phyloP scores from a whole-genome alignment of 2,329 filamentous ascomycete species.

The Penicillium sp. region DNA sequence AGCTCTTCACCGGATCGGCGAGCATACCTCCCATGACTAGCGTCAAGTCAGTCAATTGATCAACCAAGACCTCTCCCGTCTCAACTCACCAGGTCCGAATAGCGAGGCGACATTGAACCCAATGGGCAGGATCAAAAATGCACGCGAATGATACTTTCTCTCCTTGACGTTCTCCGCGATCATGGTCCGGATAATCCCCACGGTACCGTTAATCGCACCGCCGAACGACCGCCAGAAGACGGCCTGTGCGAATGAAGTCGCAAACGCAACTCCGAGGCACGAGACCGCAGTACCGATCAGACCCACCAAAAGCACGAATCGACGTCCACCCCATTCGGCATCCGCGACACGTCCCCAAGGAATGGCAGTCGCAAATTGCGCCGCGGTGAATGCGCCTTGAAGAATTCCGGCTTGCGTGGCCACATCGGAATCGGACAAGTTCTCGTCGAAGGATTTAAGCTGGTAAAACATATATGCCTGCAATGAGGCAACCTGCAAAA shows the following conservation, averaged over 20 bases:
- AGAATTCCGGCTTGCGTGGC: slow-evolving; percentile 69
- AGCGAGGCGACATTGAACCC: slow-evolving; percentile 61
- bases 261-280: slow-evolving; percentile 63
- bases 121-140: slow-evolving; percentile 57
- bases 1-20: slow-evolving; percentile 59
- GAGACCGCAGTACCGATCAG: slow-evolving; percentile 62
- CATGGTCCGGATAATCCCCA: slow-evolving; percentile 67
- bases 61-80: not conserved
- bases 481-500: slow-evolving; percentile 37
- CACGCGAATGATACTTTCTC: slow-evolving; percentile 55
- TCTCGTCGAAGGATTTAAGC: slow-evolving; percentile 64
- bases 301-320: slow-evolving; percentile 70
- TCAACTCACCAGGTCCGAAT: slow-evolving; percentile 41
- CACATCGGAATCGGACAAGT: slow-evolving; percentile 54
- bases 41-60: slow-evolving; percentile 2
- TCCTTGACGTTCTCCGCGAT: slow-evolving; percentile 66
- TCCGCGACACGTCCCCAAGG: slow-evolving; percentile 67
- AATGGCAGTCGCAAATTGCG: slow-evolving; percentile 75
- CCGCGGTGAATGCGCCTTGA: slow-evolving; percentile 69
- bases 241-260: slow-evolving; percentile 56
- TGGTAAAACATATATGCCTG: slow-evolving; percentile 77
- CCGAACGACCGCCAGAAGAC: slow-evolving; percentile 62
- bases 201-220: slow-evolving; percentile 64
- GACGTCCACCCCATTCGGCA: slow-evolving; percentile 62
- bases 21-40: slow-evolving; percentile 60